phyloP scores from a whole-genome alignment of 2,329 filamentous ascomycete species.

The Botrytis elliptica region DNA sequence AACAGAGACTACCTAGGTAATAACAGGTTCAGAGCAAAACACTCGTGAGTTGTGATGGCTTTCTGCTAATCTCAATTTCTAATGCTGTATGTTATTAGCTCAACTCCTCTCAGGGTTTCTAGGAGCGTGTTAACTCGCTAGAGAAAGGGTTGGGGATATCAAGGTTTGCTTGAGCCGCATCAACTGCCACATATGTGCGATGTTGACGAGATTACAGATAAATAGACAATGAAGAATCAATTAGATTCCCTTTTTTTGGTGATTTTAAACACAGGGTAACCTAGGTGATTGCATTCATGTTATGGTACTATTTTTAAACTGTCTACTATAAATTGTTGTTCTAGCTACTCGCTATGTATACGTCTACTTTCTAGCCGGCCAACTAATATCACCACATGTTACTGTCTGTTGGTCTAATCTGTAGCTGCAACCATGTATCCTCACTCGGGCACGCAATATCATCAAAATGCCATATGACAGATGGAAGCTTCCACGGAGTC shows the following conservation, averaged over 20 bases:
- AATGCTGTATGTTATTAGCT: background rate
- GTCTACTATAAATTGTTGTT: background rate
- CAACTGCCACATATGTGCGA: background rate
- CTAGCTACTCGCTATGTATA: background rate
- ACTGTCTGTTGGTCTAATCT: background rate
- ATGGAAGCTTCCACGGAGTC: background rate
- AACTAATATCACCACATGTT: background rate
- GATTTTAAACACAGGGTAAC: background rate
- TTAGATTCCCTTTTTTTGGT: background rate
- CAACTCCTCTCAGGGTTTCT: background rate
- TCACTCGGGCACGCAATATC: background rate
- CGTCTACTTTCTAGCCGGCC: background rate
- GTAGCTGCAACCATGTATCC: background rate
- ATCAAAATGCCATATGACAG: background rate
- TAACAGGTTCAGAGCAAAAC: background rate
- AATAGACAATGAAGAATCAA: background rate
- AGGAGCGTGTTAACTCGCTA: background rate
- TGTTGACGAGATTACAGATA: background rate
- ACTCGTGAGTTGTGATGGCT: background rate
- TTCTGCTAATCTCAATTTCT: background rate
- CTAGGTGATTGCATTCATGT: background rate
- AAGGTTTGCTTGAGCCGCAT: constrained; percentile 9
- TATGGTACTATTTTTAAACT: background rate
- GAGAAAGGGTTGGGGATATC: background rate
- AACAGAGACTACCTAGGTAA: background rate